Evolutionary conservation across 192 early-diverging fungal genomes (phyloP).

Genomic region (Neocallimastix lanati): DNA sequence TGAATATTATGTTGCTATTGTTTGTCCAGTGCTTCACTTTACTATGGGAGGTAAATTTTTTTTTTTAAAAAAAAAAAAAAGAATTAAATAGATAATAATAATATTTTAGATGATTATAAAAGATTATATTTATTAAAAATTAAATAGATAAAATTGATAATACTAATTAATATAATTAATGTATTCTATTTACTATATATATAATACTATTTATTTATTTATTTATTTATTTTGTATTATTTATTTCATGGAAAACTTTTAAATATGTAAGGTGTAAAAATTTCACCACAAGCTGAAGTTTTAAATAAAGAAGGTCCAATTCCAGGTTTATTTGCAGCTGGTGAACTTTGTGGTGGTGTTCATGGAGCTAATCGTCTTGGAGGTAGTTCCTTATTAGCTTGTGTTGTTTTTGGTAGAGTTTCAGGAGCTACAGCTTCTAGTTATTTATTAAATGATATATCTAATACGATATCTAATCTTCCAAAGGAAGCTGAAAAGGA

Average conservation of each 20-base stretch:
- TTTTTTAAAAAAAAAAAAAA: no score
- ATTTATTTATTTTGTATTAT: no score
- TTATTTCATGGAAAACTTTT: no score
- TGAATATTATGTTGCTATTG: slow-evolving; percentile 22
- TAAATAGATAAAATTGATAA: no score
- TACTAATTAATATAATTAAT: no score
- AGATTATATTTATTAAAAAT: no score
- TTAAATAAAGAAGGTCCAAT: slow-evolving; percentile 25
- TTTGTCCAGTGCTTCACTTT: slow-evolving; percentile 36
- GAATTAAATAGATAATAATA: no score
- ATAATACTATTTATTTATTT: no score
- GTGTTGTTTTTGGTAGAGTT: slow-evolving; percentile 88
- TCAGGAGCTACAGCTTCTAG: slow-evolving; percentile 38
- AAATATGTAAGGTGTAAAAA: no score
- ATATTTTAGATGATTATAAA: no score
- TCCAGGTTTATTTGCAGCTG: slow-evolving; percentile 71
- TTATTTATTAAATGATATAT: background rate
- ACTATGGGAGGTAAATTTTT: slow-evolving; percentile 62
- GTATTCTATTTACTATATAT: no score
- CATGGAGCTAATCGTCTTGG: slow-evolving; percentile 93
- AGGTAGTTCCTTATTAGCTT: slow-evolving; percentile 81
- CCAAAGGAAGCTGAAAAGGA: background rate
- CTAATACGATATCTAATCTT: background rate
- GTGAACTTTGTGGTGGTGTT: slow-evolving; percentile 89
- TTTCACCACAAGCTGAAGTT: no score